phyloP scores from a whole-genome alignment of 192 early-diverging fungal species.

The Backusella luteola region DNA sequence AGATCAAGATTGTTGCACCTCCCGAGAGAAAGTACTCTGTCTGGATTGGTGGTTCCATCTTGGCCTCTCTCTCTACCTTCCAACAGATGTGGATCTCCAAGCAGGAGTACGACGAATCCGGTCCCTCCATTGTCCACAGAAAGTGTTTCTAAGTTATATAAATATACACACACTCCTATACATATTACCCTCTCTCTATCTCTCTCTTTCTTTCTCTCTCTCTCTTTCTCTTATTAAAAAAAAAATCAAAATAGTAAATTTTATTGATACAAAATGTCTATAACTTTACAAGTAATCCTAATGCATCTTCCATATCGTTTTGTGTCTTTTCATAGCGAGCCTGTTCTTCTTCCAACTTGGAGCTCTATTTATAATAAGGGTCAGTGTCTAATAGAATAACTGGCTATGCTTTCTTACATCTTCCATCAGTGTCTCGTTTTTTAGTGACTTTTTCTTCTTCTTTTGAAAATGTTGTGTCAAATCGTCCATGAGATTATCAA shows the following conservation, averaged over 20 bases:
- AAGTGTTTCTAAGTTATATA: conserved; percentile 30
- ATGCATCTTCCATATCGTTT: conserved; percentile 32
- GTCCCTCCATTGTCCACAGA: conserved; percentile 35
- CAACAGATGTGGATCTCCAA: conserved; percentile 99
- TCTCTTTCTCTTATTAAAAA: background rate
- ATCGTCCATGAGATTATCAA: conserved; percentile 27
- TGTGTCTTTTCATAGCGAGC: conserved; percentile 27
- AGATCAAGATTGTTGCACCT: conserved; percentile 98
- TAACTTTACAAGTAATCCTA: conserved; percentile 24
- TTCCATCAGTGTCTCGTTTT: background rate
- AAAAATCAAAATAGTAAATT: background rate
- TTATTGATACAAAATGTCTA: conserved; percentile 3
- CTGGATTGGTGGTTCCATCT: conserved; percentile 98
- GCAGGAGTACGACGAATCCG: conserved; percentile 51
- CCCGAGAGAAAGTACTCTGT: conserved; percentile 99
- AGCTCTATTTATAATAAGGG: background rate
- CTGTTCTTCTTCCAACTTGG: conserved; percentile 20
- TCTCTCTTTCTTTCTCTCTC: background rate
- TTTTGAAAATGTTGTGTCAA: conserved; percentile 9
- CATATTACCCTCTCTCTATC: background rate
- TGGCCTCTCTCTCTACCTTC: conserved; percentile 97
- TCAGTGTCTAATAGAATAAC: too few relatives aligned
- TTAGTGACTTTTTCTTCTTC: conserved; percentile 12
- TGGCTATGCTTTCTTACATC: background rate
- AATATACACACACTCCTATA: background rate